Evolutionary conservation across 2,329 filamentous ascomycete genomes (phyloP), one percentile per base, ranked within the genome.

Genomic region (Ophioceras dolichostomum): DNA sequence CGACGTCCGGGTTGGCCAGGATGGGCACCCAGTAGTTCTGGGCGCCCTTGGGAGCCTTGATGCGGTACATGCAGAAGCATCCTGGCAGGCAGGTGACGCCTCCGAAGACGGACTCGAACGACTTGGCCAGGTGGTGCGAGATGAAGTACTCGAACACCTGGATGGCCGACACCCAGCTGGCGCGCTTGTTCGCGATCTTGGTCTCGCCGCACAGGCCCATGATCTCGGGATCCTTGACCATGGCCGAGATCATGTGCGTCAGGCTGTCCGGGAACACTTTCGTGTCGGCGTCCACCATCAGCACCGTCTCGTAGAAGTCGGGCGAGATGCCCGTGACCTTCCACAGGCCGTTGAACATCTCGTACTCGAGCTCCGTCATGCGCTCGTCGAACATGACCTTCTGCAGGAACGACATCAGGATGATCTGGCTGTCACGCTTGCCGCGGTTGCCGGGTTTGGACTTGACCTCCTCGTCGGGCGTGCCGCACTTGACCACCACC

Each of bases 371-470:
- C 59, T 98, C 89, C 14, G 93, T 98, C 91, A 98, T 98, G 43
- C 91, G 83, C 63, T 98, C 93, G 57, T 98, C 91, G 52, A 98
- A 98, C 91, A 98, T 98, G 54, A 98, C 91, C 66, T 98, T 98
- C 57, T 98, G 91, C 48, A 98, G 66, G 71, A 98, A 98, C 5
- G 88, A 95, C 91, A 98, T 98, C 47, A 98, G 72, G 49, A 98
- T 91, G 53, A 98, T 95, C 60, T 98, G 91, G 66, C 86, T 94
- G 70, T 98, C 91, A 56, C 91, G 85, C 70, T 98, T 98, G 61
- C 91, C 93, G 62, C 91, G 78, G 62, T 98, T 98, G 50, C 91
- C 91, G 10, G 93, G 86, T 62, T 98, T 98, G 40, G 82, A 71
- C 49, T 82, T 81, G 29, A 61, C 68, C 22, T 76, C 72, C 62